Conservation (phyloP, 768 basidiomycete genomes). For the Tulasnella calospora region DNA sequence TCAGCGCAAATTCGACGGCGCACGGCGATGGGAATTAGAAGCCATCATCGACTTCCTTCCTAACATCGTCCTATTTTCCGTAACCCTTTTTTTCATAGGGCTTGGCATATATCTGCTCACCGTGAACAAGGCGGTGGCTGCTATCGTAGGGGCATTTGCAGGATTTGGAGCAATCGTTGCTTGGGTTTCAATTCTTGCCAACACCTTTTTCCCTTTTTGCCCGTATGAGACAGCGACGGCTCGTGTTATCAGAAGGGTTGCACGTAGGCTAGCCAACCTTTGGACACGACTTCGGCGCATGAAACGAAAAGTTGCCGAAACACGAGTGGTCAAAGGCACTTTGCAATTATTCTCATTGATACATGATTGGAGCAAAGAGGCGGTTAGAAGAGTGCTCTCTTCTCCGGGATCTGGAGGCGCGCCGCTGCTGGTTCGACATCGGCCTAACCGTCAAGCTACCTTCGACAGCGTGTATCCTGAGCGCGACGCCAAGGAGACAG, state of each 20-base stretch:
- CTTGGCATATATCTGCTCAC: not conserved
- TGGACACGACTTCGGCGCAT: not conserved
- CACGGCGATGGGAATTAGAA: not conserved
- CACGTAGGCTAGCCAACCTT: not conserved
- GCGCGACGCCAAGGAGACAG: not conserved
- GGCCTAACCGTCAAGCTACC: not conserved
- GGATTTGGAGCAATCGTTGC: not conserved
- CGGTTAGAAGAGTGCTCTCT: not conserved
- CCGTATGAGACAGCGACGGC: not conserved
- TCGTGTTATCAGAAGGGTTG: not conserved
- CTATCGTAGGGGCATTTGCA: not conserved
- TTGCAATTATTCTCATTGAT: not conserved
- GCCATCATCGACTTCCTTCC: slow-evolving; percentile 1
- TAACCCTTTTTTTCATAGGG: slow-evolving; percentile 13
- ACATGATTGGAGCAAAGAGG: too few species aligned
- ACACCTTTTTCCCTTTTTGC: not conserved
- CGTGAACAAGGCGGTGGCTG: not conserved
- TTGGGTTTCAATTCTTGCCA: not conserved
- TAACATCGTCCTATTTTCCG: not conserved
- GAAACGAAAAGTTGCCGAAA: not conserved
- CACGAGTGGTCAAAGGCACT: not conserved
- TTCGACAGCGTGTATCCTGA: not conserved
- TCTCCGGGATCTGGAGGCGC: not conserved
- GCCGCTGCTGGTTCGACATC: not conserved
- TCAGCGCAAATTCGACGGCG: slow-evolving; percentile 7